These are phyloP conservation scores for Aspergillus coremiiformis DNA, from an alignment of 495 filamentous ascomycete genomes.

Conservation along the genomic window DNA sequence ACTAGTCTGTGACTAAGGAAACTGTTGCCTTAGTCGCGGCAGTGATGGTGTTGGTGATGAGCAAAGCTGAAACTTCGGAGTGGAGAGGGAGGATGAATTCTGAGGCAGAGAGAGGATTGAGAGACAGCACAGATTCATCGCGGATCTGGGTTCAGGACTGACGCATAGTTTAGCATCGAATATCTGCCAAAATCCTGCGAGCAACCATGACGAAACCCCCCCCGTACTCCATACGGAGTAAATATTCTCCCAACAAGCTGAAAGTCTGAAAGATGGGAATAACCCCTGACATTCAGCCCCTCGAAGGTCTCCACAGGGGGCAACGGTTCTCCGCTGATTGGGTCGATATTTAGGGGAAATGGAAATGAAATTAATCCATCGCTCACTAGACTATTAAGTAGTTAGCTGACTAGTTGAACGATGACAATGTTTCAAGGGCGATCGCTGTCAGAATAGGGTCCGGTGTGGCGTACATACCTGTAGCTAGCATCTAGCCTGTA, in stretches of 20 bases:
- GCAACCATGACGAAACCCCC: neutral
- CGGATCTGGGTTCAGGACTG: neutral
- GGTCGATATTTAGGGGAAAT: neutral
- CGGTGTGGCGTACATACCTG: neutral
- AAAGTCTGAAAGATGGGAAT: neutral
- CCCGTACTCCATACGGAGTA: neutral
- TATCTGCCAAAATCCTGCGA: neutral
- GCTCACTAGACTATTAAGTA: neutral
- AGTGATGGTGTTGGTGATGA: conserved; percentile 3
- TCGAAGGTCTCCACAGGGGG: conserved; percentile 9
- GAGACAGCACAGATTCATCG: neutral
- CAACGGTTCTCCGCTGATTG: conserved; percentile 14
- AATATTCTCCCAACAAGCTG: neutral
- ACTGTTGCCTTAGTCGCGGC: conserved; percentile 1
- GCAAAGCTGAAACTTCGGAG: conserved; percentile 9
- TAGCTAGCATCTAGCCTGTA: no score
- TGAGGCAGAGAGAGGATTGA: neutral
- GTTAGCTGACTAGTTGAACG: neutral
- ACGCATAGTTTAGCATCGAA: neutral
- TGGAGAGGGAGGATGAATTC: conserved; percentile 5
- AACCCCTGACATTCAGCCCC: conserved; percentile 6
- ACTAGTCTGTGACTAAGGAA: conserved; percentile 3
- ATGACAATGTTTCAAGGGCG: neutral
- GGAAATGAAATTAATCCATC: neutral
- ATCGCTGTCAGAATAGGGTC: neutral